phyloP scores from a whole-genome alignment of 2,329 filamentous ascomycete genomes.

The Epichloe glyceriae region DNA sequence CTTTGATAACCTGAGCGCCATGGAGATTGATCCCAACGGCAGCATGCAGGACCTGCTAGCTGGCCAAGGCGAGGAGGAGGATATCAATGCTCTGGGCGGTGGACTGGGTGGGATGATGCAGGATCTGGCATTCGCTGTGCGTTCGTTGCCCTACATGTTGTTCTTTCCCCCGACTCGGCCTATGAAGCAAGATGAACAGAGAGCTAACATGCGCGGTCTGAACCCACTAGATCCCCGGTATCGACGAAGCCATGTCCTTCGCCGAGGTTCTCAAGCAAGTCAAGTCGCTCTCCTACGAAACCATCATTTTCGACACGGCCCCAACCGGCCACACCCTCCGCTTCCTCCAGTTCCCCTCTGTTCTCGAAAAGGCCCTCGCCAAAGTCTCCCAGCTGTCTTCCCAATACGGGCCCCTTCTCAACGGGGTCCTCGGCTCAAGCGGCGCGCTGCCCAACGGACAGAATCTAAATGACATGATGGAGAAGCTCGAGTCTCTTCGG shows the following conservation, averaged over 20 bases:
- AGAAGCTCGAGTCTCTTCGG: slow-evolving; percentile 87
- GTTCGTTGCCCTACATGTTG: slow-evolving; percentile 13
- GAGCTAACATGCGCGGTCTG: background rate
- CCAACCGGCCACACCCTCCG: slow-evolving; percentile 96
- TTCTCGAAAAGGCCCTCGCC: slow-evolving; percentile 95
- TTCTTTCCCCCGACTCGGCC: background rate
- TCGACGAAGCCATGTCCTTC: slow-evolving; percentile 99
- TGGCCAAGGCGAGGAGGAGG: slow-evolving; percentile 60
- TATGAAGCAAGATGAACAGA: background rate
- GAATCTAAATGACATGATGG: slow-evolving; percentile 80
- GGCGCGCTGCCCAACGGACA: slow-evolving; percentile 75
- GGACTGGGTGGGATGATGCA: slow-evolving; percentile 94
- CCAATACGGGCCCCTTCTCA: slow-evolving; percentile 93
- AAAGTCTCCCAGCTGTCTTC: slow-evolving; percentile 89
- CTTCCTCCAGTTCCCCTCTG: slow-evolving; percentile 95
- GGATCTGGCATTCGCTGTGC: slow-evolving; percentile 85
- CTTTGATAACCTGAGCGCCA: slow-evolving; percentile 86
- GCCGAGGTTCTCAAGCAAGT: slow-evolving; percentile 98
- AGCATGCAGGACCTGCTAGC: slow-evolving; percentile 92
- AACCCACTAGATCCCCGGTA: slow-evolving; percentile 68
- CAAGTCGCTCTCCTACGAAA: slow-evolving; percentile 96
- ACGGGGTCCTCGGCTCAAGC: slow-evolving; percentile 75
- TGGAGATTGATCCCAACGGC: slow-evolving; percentile 98
- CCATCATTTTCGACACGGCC: slow-evolving; percentile 97
- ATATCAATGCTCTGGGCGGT: slow-evolving; percentile 53